Base-by-base conservation (phyloP, 176 grass and related monocot species). In the Oryza meridionalis region DNA sequence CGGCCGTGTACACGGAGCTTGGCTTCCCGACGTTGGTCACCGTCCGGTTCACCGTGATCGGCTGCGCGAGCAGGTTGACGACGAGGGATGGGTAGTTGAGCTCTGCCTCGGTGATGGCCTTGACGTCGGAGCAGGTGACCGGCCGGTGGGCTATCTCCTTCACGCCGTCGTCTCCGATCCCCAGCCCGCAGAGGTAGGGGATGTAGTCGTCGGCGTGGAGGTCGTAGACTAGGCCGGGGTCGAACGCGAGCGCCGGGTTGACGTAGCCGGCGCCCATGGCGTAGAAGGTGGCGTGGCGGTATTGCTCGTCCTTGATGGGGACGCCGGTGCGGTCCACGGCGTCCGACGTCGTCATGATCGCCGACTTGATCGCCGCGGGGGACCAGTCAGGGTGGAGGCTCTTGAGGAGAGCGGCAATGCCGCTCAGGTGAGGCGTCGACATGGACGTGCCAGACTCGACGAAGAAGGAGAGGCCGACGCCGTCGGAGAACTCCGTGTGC, bases 381-480 rank as follows among this genome's bases (percentile, higher is more conserved):
- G 94, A 82, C 94, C 94, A 97, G 27, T 89, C 77, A 2, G 92
- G 92, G 69, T 97, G 92, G 47, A 87, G 33, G 51, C 86, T 78
- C 82, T 91, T 97, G 76, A 97, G 73, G 3, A 97, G 84, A 31
- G 92, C 92, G 4, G 90, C 92, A 62, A 97, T 73, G 62, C 94
- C 92, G 84, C 88, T 89, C 8, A 97, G 83, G 65, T 94, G 94
- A 24, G 94, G 90, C 31, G 94, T 91, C 2, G 96, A 90, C 92
- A 95, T 98, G 84, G 96, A 98, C 21, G 96, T 98, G 16, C 96
- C 96, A 40, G 96, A 98, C 50, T 91, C 75, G 26, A 98, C 75
- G 51, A 90, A 85, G 75, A 94, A 97, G 24, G 82, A 45, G 16
- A 88, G 87, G 7, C n/a, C 88, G 6, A 81, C 73, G 15, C 65